Conservation (phyloP, 192 early-diverging fungal genomes). For the Geranomyces michiganensis region DNA sequence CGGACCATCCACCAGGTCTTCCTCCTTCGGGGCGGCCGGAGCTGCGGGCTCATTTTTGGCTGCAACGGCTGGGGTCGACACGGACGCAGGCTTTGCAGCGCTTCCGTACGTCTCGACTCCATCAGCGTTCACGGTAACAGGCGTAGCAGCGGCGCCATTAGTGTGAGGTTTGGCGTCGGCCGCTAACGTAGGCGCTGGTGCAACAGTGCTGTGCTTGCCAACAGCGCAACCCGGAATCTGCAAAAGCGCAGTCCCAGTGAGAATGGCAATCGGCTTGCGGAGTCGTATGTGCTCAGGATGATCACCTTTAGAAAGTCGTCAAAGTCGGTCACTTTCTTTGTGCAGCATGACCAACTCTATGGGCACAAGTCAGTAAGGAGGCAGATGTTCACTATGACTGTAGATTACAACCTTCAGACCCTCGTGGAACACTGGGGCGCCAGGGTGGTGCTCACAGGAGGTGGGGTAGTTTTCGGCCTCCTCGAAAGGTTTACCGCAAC, state of each 20-base stretch:
- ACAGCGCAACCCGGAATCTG: constrained; percentile 81
- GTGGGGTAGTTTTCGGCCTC: constrained; percentile 73
- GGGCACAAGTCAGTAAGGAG: constrained; percentile 1
- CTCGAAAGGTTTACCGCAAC: constrained; percentile 85
- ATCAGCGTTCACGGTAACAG: constrained; percentile 29
- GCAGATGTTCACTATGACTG: too few relatives aligned
- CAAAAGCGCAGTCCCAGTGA: constrained; percentile 7
- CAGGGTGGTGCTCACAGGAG: constrained; percentile 87
- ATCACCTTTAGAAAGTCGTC: constrained; percentile 83
- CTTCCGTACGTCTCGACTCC: constrained; percentile 46
- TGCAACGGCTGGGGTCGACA: constrained; percentile 24
- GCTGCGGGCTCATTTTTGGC: constrained; percentile 30
- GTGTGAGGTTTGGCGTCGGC: constrained; percentile 29
- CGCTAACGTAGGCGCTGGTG: constrained; percentile 41
- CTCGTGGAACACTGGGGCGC: constrained; percentile 94
- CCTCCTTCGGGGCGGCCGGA: constrained; percentile 54
- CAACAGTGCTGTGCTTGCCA: constrained; percentile 68
- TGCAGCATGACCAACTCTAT: constrained; percentile 93
- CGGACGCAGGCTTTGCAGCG: constrained; percentile 36
- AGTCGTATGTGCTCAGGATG: neutral
- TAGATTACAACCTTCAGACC: constrained; percentile 53
- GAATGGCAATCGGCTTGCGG: neutral
- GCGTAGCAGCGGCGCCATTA: neutral
- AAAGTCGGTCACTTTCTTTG: constrained; percentile 84
- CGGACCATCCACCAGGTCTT: constrained; percentile 75